Percentiles rank a stretch among this genome's conserved stretches.
Evolutionary conservation across 1,139 yeast species (phyloP).

Genomic region (Geotrichum phurueaensis): DNA sequence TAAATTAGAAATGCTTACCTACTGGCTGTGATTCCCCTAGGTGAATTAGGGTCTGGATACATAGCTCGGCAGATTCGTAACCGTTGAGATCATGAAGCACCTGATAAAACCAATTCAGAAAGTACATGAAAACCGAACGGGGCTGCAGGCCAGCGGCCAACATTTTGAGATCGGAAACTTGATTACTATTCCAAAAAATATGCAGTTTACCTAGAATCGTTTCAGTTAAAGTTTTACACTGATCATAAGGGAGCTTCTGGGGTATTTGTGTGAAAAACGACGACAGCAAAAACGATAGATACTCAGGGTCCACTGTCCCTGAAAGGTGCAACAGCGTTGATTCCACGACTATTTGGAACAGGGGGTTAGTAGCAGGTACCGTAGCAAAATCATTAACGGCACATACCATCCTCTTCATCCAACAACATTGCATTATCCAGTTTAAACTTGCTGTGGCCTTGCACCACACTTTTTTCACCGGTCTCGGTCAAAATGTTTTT

Average conservation of each 20-base stretch:
- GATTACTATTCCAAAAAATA: background rate
- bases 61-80: background rate
- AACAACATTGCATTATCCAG: background rate
- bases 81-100: background rate
- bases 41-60: background rate
- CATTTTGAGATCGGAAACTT: background rate
- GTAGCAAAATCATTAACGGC: background rate
- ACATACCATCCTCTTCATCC: background rate
- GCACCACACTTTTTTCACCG: background rate
- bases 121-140: background rate
- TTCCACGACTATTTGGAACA: background rate
- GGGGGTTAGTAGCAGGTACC: background rate
- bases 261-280: background rate
- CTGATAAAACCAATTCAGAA: background rate
- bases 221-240: background rate
- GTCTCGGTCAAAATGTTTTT: background rate
- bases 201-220: background rate
- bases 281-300: background rate
- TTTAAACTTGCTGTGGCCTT: background rate
- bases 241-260: background rate
- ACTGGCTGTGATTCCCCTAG: background rate
- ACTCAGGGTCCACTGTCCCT: background rate
- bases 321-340: background rate
- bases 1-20: background rate
- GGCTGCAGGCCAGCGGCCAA: background rate